Evolutionary conservation across 1,284 basidiomycete genomes (phyloP), one percentile per base, ranked within the genome.

Genomic region (Laetiporus sulphureus): DNA sequence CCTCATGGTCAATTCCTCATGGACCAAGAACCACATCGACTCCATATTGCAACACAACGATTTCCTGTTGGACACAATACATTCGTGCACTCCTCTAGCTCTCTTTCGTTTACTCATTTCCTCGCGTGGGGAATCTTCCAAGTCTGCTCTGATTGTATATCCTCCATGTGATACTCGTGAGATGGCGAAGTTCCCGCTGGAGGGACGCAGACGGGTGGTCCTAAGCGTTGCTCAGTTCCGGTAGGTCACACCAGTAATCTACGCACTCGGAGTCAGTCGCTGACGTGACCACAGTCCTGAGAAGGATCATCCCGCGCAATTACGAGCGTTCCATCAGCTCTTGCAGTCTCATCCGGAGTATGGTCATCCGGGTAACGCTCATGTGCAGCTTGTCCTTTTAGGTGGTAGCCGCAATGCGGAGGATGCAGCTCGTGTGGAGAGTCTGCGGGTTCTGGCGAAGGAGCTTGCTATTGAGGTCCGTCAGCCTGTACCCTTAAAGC

Each of bases 1-100:
- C 62, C 50, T 86, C 36, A 93, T 96, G 83, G 92, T 85, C 50
- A 99, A 99, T 63, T 96, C 92, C 1, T 84, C 86, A 0, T 99
- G 96, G 95, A 99, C 96, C 1, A 79, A 83, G 52, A 75, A 73
- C 30, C 96, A 99, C 57, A 69, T 99, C 49, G 73, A 86, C 52
- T 68, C 73, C 2, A 78, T 94, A 35, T 65, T 94, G 12, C 64
- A 65, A n/a, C 67, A 79, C 45, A 64, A 65, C 13, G 77, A 81
- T 53, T 55, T 50, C 10, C 52, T 73, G 3, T 56, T 80, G 16
- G 69, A 73, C 37, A 36, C 59, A 18, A 35, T 80, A 6, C 70
- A 77, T 39, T 32, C 53, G 22, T 41, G 61, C 23, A 46, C 49
- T 1, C 53, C 57, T 1, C 38, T 60, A 15, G 39, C 54, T 39